Conservation (phyloP, 2,329 filamentous ascomycete genomes). For the Scedosporium boydii region DNA sequence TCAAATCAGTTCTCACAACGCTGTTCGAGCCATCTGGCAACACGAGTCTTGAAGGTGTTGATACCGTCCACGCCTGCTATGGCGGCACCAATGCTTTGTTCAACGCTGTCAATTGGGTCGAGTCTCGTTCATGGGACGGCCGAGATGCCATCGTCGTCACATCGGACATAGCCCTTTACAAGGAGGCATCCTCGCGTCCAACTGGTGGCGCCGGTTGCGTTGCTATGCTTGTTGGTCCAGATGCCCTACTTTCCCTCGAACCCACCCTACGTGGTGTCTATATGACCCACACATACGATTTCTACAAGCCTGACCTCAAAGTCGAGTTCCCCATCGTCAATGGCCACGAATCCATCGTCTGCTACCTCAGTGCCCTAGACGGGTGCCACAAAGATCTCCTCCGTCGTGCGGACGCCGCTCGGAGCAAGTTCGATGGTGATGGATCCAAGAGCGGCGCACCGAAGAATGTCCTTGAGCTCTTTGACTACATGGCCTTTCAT, state of each 20-base stretch:
- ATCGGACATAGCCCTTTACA: conserved; percentile 77
- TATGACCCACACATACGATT: conserved; percentile 80
- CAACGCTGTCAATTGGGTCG: conserved; percentile 77
- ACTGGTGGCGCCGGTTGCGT: conserved; percentile 74
- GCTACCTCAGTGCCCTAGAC: conserved; percentile 74
- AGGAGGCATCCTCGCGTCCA: conserved; percentile 71
- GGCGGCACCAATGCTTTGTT: conserved; percentile 78
- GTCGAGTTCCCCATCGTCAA: conserved; percentile 83
- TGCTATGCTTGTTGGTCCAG: conserved; percentile 68
- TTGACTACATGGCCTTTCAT: conserved; percentile 78
- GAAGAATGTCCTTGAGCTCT: conserved; percentile 64
- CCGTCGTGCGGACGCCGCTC: conserved; percentile 63
- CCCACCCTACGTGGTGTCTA: conserved; percentile 71
- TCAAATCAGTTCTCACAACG: conserved; percentile 74
- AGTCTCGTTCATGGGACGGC: conserved; percentile 81
- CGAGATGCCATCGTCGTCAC: conserved; percentile 71
- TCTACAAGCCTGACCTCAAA: conserved; percentile 82
- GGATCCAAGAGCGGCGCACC: conserved; percentile 22
- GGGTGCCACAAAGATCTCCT: conserved; percentile 73
- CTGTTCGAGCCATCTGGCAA: conserved; percentile 82
- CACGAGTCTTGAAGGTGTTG: conserved; percentile 74
- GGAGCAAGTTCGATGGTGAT: conserved; percentile 47
- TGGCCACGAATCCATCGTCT: conserved; percentile 72
- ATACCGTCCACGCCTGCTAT: conserved; percentile 80
- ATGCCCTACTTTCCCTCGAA: conserved; percentile 69